phyloP scores from a whole-genome alignment of 352 stramenopile genomes.

The Pythium rhizo-oryzae region DNA sequence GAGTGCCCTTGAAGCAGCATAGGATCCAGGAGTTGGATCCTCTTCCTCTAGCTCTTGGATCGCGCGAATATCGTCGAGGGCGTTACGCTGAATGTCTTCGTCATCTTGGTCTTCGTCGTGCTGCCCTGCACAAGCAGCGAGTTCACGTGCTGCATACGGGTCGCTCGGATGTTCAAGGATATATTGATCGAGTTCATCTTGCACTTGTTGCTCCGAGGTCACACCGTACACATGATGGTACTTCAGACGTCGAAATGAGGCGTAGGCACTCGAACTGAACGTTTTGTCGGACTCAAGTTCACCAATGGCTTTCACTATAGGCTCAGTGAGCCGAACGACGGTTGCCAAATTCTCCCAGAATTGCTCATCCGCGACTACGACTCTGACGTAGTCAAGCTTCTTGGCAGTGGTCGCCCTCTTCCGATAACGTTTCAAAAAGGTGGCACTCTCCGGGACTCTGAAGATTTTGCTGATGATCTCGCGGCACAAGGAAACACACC shows the following conservation, averaged over 20 bases:
- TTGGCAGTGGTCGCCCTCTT: neutral
- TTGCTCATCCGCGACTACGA: neutral
- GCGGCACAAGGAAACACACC: slow-evolving; percentile 1
- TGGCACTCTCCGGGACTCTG: neutral
- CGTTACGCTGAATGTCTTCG: too few species aligned
- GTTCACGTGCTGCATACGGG: too few species aligned
- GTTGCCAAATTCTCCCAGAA: slow-evolving; percentile 3
- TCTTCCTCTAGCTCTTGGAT: too few species aligned
- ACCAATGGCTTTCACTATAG: neutral
- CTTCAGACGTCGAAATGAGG: neutral
- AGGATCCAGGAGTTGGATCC: neutral
- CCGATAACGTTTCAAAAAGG: neutral
- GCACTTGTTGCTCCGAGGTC: neutral
- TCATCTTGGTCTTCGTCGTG: too few species aligned
- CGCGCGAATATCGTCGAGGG: too few species aligned
- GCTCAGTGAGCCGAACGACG: neutral
- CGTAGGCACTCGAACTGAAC: neutral
- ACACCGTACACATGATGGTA: too few species aligned
- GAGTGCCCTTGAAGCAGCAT: too few species aligned
- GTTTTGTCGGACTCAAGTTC: slow-evolving; percentile 3
- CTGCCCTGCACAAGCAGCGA: too few species aligned
- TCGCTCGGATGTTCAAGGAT: too few species aligned
- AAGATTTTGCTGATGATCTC: neutral
- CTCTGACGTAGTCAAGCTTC: neutral
- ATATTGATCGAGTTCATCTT: too few species aligned